Conservation (phyloP, 257 asterid species). For the Penstemon barbatus region DNA sequence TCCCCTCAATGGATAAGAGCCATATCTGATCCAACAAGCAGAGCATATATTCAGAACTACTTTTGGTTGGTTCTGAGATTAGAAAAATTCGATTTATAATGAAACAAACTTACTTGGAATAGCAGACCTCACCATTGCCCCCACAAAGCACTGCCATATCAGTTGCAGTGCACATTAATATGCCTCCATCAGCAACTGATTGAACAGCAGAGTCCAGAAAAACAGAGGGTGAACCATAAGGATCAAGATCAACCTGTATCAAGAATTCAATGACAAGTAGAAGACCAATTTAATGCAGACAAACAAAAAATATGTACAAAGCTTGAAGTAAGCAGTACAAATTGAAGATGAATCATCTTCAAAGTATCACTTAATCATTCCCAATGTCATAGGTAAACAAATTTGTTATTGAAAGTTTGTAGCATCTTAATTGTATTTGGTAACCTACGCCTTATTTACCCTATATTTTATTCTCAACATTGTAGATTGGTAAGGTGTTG, state of each 20-base stretch:
- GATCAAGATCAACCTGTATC: constrained; percentile 97
- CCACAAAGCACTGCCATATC: constrained; percentile 99
- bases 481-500: background rate
- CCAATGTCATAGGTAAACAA: background rate
- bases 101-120: constrained; percentile 77
- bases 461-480: background rate
- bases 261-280: constrained; percentile 17
- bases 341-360: background rate
- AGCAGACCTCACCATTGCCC: constrained; percentile 96
- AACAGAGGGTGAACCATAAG: constrained; percentile 94
- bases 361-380: background rate
- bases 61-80: constrained; percentile 13
- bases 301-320: background rate
- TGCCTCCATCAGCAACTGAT: constrained; percentile 89
- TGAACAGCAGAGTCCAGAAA: constrained; percentile 96
- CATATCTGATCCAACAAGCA: constrained; percentile 60
- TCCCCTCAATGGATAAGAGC: constrained; percentile 91
- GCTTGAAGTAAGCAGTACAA: constrained; percentile 3
- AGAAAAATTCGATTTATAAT: constrained; percentile 13
- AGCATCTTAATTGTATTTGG: background rate
- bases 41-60: constrained; percentile 29
- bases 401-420: background rate
- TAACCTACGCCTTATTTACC: background rate
- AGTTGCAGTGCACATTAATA: constrained; percentile 96
- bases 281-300: background rate